Evolutionary conservation across 2,329 filamentous ascomycete species (phyloP), one percentile per base, ranked within the genome.

Genomic region (Cyclaneusma minus): DNA sequence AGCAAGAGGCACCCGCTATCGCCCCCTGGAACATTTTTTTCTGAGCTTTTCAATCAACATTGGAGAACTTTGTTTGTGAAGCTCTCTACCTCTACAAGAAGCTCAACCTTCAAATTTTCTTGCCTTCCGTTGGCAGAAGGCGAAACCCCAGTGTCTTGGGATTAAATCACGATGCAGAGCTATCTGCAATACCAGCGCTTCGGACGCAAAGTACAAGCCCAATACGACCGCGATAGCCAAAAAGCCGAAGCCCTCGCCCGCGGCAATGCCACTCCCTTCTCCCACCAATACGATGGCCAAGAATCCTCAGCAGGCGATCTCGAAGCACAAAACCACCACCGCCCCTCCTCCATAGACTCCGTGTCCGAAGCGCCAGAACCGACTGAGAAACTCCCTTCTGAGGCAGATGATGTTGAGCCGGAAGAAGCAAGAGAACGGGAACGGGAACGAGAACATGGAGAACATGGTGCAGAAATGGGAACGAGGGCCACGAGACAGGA

Each of bases 381-480:
- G 5, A 12, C 20, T 5, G 16, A 21, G 10, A 16, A 18, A n/a
- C 5, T 17, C n/a, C 27, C 14, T 15, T 21, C 27, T 5, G 34
- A 34, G 16, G 23, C 34, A 3, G 30, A 29, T 6, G 38, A 39
- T 23, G n/a, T n/a, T n/a, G n/a, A n/a, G n/a, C 21, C 24, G n/a
- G 34, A 40, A 21, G 40, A 35, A 25, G 35, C 21, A 24, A n/a
- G n/a, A n/a, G n/a, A n/a, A n/a, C n/a, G n/a, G n/a, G 31, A 34
- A 22, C 15, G 24, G 21, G n/a, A 12, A 25, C 10, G 10, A 22
- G 3, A 15, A 29, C 12, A 21, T 11, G 15, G 22, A 11, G 27
- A n/a, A n/a, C n/a, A n/a, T n/a, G n/a, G 15, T 24, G 29, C 22
- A 11, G 29, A 33, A 12, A 25, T 34, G 13, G 27, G 31, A 11